Evolutionary conservation across 257 asterid species (phyloP).

Genomic region (Solanum stenotomum): DNA sequence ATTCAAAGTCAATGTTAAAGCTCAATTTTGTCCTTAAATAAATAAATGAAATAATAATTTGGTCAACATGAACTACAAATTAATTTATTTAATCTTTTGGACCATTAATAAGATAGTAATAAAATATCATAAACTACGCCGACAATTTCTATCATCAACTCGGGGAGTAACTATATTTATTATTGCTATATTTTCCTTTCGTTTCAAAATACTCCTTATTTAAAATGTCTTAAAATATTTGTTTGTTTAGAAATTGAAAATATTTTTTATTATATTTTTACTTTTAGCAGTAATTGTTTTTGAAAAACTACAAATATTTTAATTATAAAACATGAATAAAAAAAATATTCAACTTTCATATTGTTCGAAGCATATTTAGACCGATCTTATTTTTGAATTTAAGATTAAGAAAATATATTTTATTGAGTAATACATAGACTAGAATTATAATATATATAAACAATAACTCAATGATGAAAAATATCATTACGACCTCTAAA

Average conservation of each 20-base stretch:
- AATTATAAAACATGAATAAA: no score
- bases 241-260: no score
- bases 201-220: no score
- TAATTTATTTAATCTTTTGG: background rate
- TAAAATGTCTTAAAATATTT: no score
- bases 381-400: background rate
- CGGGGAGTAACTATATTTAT: background rate
- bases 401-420: background rate
- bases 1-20: background rate
- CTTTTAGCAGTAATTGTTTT: no score
- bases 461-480: background rate
- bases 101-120: background rate
- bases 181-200: background rate
- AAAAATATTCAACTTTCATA: background rate
- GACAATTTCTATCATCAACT: background rate
- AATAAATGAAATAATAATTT: background rate
- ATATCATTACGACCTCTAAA: background rate
- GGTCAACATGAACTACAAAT: background rate
- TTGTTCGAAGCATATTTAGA: background rate
- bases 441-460: background rate
- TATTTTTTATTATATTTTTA: no score
- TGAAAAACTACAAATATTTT: no score
- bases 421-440: background rate
- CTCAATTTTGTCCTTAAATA: background rate
- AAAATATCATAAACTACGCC: background rate